These are phyloP conservation scores for Trichoderma sp. DNA, from an alignment of 2,329 filamentous ascomycete genomes.

Conservation along the genomic window DNA sequence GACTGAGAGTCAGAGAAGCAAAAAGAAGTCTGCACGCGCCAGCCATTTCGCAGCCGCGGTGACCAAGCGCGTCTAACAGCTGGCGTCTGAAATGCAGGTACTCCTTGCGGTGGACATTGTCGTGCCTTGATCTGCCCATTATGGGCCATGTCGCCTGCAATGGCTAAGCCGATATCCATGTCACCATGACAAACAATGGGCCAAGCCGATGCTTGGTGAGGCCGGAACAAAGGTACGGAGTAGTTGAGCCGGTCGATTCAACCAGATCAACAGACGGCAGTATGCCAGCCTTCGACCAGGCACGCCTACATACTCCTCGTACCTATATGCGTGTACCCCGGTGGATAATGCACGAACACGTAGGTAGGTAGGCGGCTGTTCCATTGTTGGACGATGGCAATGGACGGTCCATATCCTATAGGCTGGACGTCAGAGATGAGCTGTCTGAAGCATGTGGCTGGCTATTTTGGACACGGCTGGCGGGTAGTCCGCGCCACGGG, in stretches of 20 bases:
- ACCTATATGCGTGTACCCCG: neutral
- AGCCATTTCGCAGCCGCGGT: neutral
- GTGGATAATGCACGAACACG: neutral
- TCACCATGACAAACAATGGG: conserved; percentile 9
- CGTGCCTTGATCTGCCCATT: conserved; percentile 7
- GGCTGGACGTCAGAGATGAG: neutral
- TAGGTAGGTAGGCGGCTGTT: neutral
- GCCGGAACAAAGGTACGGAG: neutral
- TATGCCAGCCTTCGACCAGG: neutral
- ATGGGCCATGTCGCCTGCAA: conserved; percentile 2
- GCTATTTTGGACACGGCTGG: conserved; percentile 4
- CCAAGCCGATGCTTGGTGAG: conserved; percentile 4
- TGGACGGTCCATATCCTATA: neutral
- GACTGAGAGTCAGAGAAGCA: conserved; percentile 3
- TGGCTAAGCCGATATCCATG: conserved; percentile 9
- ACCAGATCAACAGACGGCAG: neutral
- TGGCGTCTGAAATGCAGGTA: conserved; percentile 20
- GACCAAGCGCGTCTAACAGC: neutral
- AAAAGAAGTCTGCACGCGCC: neutral
- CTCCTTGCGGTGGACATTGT: neutral
- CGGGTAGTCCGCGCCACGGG: conserved; percentile 20
- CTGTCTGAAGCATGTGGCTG: conserved; percentile 6
- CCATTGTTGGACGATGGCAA: neutral
- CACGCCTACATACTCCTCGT: neutral
- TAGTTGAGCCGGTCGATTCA: neutral